Conservation (phyloP, 768 basidiomycete species). For the Phanerochaete sordida region DNA sequence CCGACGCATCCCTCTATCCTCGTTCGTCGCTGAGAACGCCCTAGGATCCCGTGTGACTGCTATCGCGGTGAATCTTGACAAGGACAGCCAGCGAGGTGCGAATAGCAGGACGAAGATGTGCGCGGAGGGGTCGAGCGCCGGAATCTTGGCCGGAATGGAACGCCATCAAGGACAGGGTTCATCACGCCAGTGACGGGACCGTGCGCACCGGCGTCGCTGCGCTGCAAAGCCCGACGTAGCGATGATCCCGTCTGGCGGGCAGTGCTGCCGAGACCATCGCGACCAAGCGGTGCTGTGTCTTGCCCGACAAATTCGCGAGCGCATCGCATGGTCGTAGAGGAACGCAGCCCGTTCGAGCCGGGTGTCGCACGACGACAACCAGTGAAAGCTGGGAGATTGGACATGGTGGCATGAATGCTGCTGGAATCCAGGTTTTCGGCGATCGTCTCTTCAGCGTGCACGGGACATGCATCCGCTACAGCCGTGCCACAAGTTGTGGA, state of each 20-base stretch:
- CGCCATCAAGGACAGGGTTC: background rate
- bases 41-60: background rate
- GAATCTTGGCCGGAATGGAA: background rate
- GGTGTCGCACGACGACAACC: too few species aligned
- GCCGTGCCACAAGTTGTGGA: too few species aligned
- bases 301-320: background rate
- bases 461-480: too few species aligned
- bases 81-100: background rate
- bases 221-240: background rate
- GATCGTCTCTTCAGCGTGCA: too few species aligned
- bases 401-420: too few species aligned
- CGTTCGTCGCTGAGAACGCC: background rate
- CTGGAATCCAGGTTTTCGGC: too few species aligned
- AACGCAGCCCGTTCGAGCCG: background rate
- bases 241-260: background rate
- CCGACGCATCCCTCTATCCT: background rate
- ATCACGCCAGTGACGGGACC: background rate
- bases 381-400: too few species aligned
- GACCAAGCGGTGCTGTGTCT: background rate
- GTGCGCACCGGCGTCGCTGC: background rate
- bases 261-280: background rate
- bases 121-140: background rate
- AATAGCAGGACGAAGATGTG: background rate
- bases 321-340: background rate
- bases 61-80: background rate